A percentile compares a stretch with the other conserved stretches of the same genome.
phyloP scores from a whole-genome alignment of 202 grass and related monocot species.

The Setaria italica region DNA sequence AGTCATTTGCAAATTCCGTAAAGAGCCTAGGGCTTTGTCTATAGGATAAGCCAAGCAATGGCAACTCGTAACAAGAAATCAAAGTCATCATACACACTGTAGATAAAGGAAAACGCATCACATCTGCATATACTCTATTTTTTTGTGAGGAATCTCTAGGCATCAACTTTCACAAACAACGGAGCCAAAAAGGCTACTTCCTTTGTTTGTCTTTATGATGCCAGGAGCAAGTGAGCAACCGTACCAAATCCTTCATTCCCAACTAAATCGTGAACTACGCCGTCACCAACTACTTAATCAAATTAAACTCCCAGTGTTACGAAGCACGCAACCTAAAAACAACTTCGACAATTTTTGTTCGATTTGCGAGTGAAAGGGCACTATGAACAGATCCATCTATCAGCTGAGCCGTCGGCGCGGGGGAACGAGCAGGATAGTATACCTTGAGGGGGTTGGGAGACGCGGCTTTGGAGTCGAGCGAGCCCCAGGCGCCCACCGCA shows the following conservation, averaged over 20 bases:
- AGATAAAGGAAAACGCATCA: neutral
- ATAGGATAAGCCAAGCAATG: neutral
- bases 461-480: slow-evolving; percentile 66
- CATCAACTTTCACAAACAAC: slow-evolving; percentile 4
- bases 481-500: slow-evolving; percentile 48
- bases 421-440: slow-evolving; percentile 39
- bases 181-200: neutral
- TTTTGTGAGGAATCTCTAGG: slow-evolving; percentile 3
- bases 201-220: neutral
- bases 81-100: neutral
- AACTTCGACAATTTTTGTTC: neutral
- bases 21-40: neutral
- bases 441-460: slow-evolving; percentile 62
- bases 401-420: neutral
- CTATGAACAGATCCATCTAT: slow-evolving; percentile 49
- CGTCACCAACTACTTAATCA: neutral
- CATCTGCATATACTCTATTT: neutral
- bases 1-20: neutral
- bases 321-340: neutral
- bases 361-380: neutral
- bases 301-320: neutral
- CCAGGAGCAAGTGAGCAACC: neutral
- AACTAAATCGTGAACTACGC: neutral
- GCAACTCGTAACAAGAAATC: neutral
- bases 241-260: neutral